Conservation (phyloP, 2,329 filamentous ascomycete species). For the Colletotrichum endophyticum region DNA sequence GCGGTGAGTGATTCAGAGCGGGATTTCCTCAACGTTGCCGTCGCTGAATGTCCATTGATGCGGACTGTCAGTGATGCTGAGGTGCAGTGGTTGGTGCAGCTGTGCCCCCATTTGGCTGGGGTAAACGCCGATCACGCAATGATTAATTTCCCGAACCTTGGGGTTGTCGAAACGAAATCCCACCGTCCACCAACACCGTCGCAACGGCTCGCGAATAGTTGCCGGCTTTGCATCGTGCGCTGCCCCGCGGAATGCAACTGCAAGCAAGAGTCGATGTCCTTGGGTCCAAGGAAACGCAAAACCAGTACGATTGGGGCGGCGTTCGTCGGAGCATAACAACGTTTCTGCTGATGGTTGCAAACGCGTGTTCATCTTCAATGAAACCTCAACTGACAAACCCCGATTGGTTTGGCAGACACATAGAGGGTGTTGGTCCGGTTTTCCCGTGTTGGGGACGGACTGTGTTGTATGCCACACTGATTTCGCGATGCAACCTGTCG, state of each 20-base stretch:
- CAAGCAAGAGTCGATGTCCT: accelerated
- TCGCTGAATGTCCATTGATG: background rate
- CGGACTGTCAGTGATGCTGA: background rate
- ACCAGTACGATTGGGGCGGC: background rate
- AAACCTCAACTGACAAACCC: background rate
- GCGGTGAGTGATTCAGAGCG: background rate
- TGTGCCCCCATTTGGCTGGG: background rate
- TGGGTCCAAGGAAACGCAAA: background rate
- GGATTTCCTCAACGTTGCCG: background rate
- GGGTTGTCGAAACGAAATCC: background rate
- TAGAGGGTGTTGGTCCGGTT: background rate
- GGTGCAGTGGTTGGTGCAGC: background rate
- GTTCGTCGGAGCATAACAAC: background rate
- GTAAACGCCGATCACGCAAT: background rate
- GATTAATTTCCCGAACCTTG: background rate
- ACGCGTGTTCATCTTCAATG: background rate
- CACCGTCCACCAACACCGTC: background rate
- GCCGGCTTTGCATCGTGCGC: background rate
- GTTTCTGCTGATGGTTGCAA: background rate
- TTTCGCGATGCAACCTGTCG: background rate
- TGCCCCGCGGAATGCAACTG: background rate
- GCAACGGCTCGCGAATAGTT: background rate
- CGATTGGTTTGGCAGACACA: background rate
- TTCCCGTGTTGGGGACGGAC: background rate
- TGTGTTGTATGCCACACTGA: background rate